Base-by-base conservation (phyloP, 1,139 yeast species). In the Yamadazyma buinensis region DNA sequence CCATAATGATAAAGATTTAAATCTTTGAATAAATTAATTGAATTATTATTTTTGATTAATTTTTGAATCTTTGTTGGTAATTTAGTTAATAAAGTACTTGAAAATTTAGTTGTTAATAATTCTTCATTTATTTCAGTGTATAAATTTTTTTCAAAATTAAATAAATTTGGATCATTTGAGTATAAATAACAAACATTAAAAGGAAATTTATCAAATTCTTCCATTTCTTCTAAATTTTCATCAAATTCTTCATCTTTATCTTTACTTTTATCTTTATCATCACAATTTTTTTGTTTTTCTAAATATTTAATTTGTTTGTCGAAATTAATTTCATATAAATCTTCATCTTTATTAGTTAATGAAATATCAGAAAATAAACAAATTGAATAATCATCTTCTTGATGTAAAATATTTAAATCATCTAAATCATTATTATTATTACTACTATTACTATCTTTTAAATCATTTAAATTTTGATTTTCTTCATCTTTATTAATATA, bases 121-220 rank as follows among this genome's bases (percentile, higher is more conserved):
- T 54, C 55, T 12, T 29, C 26, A 23, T 56, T 52, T 17, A 64
- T 54, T 20, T 52, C 57, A 1, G 72, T 61, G 14, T 46, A 41
- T 30, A 67, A 41, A 7, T 60, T 54, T 15, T 49, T 45, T 34
- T 57, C 62, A 39, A 69, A 67, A 28, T 54, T 57, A 28, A 59
- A 57, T 33, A 69, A 53, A 37, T 61, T 59, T 17, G 63, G 51
- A 47, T 69, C 74, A 44, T 68, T 69, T 26, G 73, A 61, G 40
- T 49, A 53, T n/a, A 68, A 43, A 12, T 57, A 46, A 28, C 67
- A 46, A 28, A 55, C 54, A 40, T 57, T 56, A 44, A 61, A 67
- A 0, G 74, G 74, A 38, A 67, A 68, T 15, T 42, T 45, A 36
- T 68, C 72, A 14, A 32, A 21, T 10, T 18, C n/a, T 10, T 28